phyloP scores from a whole-genome alignment of 2,329 filamentous ascomycete species.

The Trichoderma brevicompactum region DNA sequence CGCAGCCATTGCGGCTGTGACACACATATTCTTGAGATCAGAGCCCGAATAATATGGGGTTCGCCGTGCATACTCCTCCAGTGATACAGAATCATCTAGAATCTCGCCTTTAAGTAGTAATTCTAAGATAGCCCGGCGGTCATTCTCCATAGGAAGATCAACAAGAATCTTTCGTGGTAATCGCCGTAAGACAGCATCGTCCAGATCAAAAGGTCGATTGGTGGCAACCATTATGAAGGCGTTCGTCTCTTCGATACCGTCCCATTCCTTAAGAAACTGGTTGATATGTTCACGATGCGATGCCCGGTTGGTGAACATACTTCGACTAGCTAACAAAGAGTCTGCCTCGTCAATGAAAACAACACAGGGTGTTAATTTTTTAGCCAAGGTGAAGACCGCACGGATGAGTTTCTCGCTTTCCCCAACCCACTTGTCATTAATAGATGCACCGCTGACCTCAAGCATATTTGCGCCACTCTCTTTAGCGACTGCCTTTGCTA shows the following conservation, averaged over 20 bases:
- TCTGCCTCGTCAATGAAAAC: constrained; percentile 98
- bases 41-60: constrained; percentile 82
- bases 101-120: constrained; percentile 73
- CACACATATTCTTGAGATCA: constrained; percentile 81
- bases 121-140: constrained; percentile 69
- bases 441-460: constrained; percentile 85
- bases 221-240: constrained; percentile 99
- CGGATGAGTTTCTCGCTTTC: constrained; percentile 96
- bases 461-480: constrained; percentile 74
- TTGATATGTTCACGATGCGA: constrained; percentile 90
- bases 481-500: constrained; percentile 71
- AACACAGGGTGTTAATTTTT: constrained; percentile 87
- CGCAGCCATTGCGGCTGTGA: constrained; percentile 77
- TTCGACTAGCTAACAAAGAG: constrained; percentile 81
- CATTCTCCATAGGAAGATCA: constrained; percentile 69
- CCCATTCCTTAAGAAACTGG: constrained; percentile 96
- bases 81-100: constrained; percentile 63
- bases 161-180: constrained; percentile 74
- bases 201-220: constrained; percentile 92
- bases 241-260: constrained; percentile 79
- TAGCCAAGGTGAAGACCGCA: constrained; percentile 87
- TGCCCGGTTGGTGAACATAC: constrained; percentile 65
- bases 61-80: constrained; percentile 65
- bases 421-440: constrained; percentile 96
- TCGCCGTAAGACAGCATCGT: constrained; percentile 81